A percentile compares a stretch with the other conserved stretches of the same genome.
Evolutionary conservation across 2,329 filamentous ascomycete genomes (phyloP).

Genomic region (Pleoardoris graminearum): DNA sequence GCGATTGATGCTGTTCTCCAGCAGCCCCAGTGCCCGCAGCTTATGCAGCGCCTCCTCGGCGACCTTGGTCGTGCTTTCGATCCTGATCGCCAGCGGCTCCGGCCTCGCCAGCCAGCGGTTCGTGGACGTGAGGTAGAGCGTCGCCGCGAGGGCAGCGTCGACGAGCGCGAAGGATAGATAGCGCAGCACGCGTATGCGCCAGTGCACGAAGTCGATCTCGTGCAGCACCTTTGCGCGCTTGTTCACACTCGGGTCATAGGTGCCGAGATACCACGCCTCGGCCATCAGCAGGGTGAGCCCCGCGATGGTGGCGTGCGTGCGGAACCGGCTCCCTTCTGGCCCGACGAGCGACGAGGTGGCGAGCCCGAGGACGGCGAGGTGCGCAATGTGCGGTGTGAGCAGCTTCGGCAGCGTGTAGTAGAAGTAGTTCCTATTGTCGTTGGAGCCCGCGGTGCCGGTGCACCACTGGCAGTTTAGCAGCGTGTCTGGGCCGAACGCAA

Average conservation of each 20-base stretch:
- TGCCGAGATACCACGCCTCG: conserved; percentile 68
- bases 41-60: conserved; percentile 67
- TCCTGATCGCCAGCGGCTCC: conserved; percentile 64
- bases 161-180: conserved; percentile 65
- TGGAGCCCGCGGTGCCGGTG: conserved; percentile 57
- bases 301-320: conserved; percentile 67
- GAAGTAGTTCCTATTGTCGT: conserved; percentile 71
- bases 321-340: conserved; percentile 67
- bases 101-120: conserved; percentile 74
- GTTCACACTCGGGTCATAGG: conserved; percentile 69
- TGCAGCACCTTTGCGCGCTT: conserved; percentile 60
- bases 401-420: conserved; percentile 78
- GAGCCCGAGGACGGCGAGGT: conserved; percentile 71
- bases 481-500: conserved; percentile 76
- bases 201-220: conserved; percentile 73
- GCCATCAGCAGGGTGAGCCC: conserved; percentile 61
- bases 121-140: conserved; percentile 77
- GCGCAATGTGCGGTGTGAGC: conserved; percentile 75
- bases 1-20: conserved; percentile 77
- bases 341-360: conserved; percentile 74
- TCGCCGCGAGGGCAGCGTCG: conserved; percentile 64
- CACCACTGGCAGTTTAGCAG: conserved; percentile 83
- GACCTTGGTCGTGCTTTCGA: conserved; percentile 61
- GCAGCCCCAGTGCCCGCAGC: conserved; percentile 71
- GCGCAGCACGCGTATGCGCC: conserved; percentile 67